Evolutionary conservation across 495 filamentous ascomycete genomes (phyloP).

Genomic region (Trichoderma reesei): DNA sequence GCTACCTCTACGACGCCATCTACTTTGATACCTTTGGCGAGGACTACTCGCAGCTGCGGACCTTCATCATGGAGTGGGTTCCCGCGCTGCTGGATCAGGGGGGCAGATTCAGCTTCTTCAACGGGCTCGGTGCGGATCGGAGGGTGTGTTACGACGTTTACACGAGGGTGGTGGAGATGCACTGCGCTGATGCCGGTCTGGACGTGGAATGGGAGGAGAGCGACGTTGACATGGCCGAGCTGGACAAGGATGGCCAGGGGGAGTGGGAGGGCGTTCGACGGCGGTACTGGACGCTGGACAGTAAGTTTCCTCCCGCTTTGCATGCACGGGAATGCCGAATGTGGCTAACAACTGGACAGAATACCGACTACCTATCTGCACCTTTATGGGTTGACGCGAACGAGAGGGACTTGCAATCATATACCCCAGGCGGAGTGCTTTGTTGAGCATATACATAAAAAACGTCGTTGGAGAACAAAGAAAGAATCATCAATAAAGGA

Average conservation of each 20-base stretch:
- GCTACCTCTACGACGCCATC: conserved; percentile 74
- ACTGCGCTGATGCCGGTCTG: conserved; percentile 82
- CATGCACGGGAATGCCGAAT: conserved; percentile 11
- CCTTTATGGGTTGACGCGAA: conserved; percentile 43
- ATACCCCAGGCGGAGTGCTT: not conserved
- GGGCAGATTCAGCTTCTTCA: conserved; percentile 86
- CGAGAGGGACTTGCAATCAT: not conserved
- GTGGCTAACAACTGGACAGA: conserved; percentile 22
- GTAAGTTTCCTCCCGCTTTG: conserved; percentile 25
- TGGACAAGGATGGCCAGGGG: conserved; percentile 41
- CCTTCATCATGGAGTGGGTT: conserved; percentile 83
- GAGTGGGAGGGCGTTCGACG: conserved; percentile 82
- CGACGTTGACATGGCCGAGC: conserved; percentile 49
- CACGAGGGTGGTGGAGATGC: conserved; percentile 82
- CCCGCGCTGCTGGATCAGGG: conserved; percentile 63
- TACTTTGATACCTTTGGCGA: conserved; percentile 99
- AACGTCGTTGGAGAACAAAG: too few relatives aligned
- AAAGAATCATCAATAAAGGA: not conserved
- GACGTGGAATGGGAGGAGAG: conserved; percentile 81
- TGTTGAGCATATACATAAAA: too few relatives aligned
- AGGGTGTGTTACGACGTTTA: conserved; percentile 94
- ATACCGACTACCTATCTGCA: conserved; percentile 45
- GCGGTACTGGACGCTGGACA: conserved; percentile 78
- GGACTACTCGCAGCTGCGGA: conserved; percentile 70
- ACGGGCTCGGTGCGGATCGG: conserved; percentile 88